These are phyloP conservation scores for Lanmaoa pseudosensibilis DNA, from an alignment of 768 basidiomycete genomes.

Conservation along the genomic window DNA sequence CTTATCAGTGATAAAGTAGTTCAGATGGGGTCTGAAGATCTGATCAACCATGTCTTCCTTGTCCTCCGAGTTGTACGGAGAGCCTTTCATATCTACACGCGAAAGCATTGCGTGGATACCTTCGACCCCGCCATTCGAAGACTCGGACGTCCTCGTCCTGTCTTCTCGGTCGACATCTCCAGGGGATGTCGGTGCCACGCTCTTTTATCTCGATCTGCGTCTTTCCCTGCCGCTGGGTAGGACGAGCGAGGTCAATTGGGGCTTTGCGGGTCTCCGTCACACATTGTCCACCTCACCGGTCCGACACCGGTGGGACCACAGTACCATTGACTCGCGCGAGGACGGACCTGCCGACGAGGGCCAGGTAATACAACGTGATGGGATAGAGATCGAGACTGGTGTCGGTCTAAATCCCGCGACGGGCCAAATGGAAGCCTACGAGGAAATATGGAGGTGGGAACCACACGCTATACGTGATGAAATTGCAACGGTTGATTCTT, in stretches of 20 bases:
- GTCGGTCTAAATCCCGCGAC: conserved; percentile 25
- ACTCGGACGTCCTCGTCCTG: conserved; percentile 30
- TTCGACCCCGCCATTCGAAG: conserved; percentile 20
- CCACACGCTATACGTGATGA: neutral
- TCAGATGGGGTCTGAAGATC: neutral
- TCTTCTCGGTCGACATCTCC: conserved; percentile 26
- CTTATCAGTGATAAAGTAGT: too few relatives aligned
- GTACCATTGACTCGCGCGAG: conserved; percentile 20
- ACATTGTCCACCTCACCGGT: conserved; percentile 21
- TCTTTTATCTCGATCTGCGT: conserved; percentile 27
- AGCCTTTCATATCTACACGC: conserved; percentile 22
- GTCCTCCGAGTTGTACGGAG: conserved; percentile 5
- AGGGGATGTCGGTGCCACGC: conserved; percentile 13
- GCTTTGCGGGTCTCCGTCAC: conserved; percentile 23
- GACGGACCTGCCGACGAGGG: conserved; percentile 20
- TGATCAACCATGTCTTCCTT: neutral
- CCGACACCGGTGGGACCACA: conserved; percentile 21
- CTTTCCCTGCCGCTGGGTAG: conserved; percentile 23
- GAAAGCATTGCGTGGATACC: conserved; percentile 26
- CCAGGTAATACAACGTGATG: conserved; percentile 18
- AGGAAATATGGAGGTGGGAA: conserved; percentile 25
- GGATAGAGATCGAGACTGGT: conserved; percentile 26
- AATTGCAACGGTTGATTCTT: neutral
- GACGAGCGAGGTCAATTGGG: conserved; percentile 24
- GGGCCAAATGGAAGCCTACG: conserved; percentile 17